Conservation (phyloP, 441 rosid species). For the Metrosideros polymorpha region DNA sequence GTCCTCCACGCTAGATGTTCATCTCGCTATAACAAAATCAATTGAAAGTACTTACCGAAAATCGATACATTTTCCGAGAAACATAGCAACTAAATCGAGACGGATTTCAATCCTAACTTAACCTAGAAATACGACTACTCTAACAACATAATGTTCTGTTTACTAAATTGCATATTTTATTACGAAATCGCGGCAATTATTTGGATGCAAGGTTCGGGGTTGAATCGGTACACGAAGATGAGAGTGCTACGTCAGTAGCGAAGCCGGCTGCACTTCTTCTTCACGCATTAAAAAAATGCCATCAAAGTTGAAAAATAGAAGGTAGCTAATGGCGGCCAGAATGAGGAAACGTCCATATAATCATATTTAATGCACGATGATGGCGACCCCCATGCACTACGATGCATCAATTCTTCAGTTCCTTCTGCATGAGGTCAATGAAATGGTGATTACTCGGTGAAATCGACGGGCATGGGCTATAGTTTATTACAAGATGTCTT, state of each 20-base stretch:
- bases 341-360: not conserved
- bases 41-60: too few relatives aligned
- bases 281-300: not conserved
- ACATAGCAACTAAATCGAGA: too few relatives aligned
- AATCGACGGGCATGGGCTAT: not conserved
- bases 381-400: not conserved
- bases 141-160: not conserved
- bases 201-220: not conserved
- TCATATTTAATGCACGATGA: not conserved
- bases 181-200: too few relatives aligned
- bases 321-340: not conserved
- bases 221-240: not conserved
- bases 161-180: not conserved
- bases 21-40: too few relatives aligned
- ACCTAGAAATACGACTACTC: not conserved
- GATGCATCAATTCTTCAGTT: not conserved
- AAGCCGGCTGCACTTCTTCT: not conserved
- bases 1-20: too few relatives aligned
- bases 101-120: too few relatives aligned
- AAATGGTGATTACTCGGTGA: not conserved
- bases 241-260: not conserved
- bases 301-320: not conserved
- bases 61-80: too few relatives aligned
- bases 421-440: not conserved
- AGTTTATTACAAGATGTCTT: not conserved